Evolutionary conservation across 2,329 filamentous ascomycete species (phyloP), one percentile per base, ranked within the genome.

Genomic region (Myriosclerotinia scirpicola): DNA sequence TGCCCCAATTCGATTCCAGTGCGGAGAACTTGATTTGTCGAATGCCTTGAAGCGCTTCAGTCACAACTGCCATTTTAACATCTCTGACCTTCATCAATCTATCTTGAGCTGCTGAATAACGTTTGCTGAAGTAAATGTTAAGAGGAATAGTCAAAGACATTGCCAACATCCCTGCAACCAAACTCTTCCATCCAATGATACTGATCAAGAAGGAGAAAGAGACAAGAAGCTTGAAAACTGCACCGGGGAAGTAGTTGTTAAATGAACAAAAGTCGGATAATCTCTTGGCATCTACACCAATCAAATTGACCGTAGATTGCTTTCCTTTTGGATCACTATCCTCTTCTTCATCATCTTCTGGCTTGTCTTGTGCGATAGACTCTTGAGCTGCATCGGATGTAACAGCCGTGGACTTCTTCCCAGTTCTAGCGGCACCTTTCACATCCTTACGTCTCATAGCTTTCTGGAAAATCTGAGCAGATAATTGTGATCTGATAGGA

Each of bases 21-120:
- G 91, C 91, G 0, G 90, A 90, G 72, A 94, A 93, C 74, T 95
- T 95, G 79, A 95, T 92, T 76, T 95, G 91, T 1, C 90, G 85
- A 70, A 94, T 93, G 9, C 91, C 91, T 71, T 90, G 85, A 1
- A 95, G 79, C 0, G 89, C 90, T 76, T 95, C 91, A 1, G 90
- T 90, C 40, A 95, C 84, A 17, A 93, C 84, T 0, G 84, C 88
- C 78, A 93, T 83, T 77, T 93, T 94, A 65, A 86, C 82, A 75
- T 94, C 91, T 54, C 91, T 83, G 38, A 88, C 82, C 74, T 90
- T 90, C 90, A 93, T 93, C 60, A 94, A 77, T 60, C 82, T 80
- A 65, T 90, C 88, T 73, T 92, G 88, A 5, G 87, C 84, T 30
- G 79, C 80, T 0, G 87, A 80, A 73, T 92, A 91, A 26, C 81